Conservation (phyloP, 2,329 filamentous ascomycete species). For the Arthrinium phaeospermum region DNA sequence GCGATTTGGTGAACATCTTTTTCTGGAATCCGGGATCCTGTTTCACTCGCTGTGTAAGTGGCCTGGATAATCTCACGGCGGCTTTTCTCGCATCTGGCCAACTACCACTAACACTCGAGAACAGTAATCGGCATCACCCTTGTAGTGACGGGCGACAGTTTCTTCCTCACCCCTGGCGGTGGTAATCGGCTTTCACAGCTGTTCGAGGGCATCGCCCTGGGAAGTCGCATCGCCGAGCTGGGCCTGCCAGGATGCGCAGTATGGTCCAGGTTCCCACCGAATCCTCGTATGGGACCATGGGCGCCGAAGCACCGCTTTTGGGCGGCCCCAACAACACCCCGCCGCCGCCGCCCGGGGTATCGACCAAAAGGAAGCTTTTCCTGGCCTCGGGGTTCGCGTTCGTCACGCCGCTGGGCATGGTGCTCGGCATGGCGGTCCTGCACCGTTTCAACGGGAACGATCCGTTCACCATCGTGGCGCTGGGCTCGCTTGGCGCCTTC, state of each 20-base stretch:
- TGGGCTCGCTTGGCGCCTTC: slow-evolving; percentile 61
- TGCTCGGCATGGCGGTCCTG: slow-evolving; percentile 62
- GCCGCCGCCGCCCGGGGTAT: not conserved
- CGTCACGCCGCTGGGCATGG: slow-evolving; percentile 64
- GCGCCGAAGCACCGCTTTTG: not conserved
- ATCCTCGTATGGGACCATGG: not conserved
- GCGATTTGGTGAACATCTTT: not conserved
- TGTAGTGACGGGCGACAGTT: slow-evolving; percentile 37
- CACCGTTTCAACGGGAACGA: slow-evolving; percentile 62
- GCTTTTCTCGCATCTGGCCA: no score
- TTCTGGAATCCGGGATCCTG: not conserved
- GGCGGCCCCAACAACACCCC: no score
- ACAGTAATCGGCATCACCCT: slow-evolving; percentile 54
- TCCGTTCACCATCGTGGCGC: slow-evolving; percentile 55
- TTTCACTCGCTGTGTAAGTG: slow-evolving; percentile 3
- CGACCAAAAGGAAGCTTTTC: slow-evolving; percentile 39
- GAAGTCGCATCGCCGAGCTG: slow-evolving; percentile 56
- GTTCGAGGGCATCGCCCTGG: slow-evolving; percentile 63
- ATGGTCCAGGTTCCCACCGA: not conserved
- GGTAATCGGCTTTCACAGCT: slow-evolving; percentile 65
- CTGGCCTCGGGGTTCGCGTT: slow-evolving; percentile 57
- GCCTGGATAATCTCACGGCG: no score
- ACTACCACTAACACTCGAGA: not conserved
- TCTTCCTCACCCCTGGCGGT: slow-evolving; percentile 31
- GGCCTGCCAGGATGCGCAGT: not conserved